These are phyloP conservation scores for Lachancea meyersii DNA, from an alignment of 805 yeast species.

Conservation along the genomic window DNA sequence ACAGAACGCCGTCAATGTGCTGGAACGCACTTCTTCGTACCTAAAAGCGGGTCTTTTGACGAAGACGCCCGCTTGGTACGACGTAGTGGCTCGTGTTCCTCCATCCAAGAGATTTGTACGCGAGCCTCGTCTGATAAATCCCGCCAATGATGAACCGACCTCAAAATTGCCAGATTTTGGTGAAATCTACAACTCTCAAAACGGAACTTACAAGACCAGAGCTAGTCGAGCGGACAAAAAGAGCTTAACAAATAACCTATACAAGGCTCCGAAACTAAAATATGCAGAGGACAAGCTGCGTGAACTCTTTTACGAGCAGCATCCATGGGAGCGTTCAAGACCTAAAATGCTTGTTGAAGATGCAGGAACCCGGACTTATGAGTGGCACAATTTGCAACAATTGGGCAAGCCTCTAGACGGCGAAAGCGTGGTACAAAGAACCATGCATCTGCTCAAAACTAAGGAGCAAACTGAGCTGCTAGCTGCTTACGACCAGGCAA, in stretches of 20 bases:
- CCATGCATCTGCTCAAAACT: conserved; percentile 47
- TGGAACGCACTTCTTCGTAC: conserved; percentile 75
- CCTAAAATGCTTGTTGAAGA: conserved; percentile 81
- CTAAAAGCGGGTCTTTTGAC: conserved; percentile 62
- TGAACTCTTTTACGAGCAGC: conserved; percentile 77
- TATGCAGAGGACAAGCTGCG: conserved; percentile 69
- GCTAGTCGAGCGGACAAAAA: conserved; percentile 19
- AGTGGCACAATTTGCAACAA: conserved; percentile 81
- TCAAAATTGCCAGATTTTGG: conserved; percentile 16
- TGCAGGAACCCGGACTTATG: conserved; percentile 53
- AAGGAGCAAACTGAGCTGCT: conserved; percentile 33
- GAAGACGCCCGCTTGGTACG: conserved; percentile 82
- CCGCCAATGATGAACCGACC: conserved; percentile 18
- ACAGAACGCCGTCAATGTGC: conserved; percentile 66
- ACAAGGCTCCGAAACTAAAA: conserved; percentile 28
- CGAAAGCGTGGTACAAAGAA: conserved; percentile 77
- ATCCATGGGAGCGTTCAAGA: conserved; percentile 96
- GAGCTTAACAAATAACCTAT: conserved; percentile 16
- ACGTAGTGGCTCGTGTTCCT: conserved; percentile 76
- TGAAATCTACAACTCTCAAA: conserved; percentile 8
- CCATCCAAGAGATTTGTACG: conserved; percentile 56
- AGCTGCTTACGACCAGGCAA: conserved; percentile 78
- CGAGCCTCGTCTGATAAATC: conserved; percentile 25
- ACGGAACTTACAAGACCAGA: conserved; percentile 34
- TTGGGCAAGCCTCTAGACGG: conserved; percentile 74